A percentile compares a stretch with the other conserved stretches of the same genome.
phyloP scores from a whole-genome alignment of 2,329 filamentous ascomycete genomes.

The Mycosphaerella arachidis region DNA sequence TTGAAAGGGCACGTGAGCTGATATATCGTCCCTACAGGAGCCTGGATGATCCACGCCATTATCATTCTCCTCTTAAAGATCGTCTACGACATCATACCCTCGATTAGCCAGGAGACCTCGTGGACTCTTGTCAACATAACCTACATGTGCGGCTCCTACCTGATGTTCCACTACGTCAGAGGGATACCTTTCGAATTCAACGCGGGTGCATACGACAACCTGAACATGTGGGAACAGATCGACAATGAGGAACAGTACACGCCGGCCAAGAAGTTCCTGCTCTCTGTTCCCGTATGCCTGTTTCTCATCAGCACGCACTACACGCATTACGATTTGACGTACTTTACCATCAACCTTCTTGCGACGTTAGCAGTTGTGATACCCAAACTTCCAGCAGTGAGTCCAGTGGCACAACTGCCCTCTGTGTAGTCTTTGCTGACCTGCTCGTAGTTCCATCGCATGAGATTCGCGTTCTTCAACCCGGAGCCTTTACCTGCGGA shows the following conservation, averaged over 20 bases:
- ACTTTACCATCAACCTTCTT: conserved; percentile 95
- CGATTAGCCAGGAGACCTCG: conserved; percentile 94
- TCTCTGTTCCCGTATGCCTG: conserved; percentile 87
- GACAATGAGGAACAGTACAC: conserved; percentile 99
- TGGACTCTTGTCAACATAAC: conserved; percentile 99
- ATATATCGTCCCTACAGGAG: conserved; percentile 55
- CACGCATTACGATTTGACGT: conserved; percentile 94
- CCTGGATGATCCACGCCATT: conserved; percentile 96
- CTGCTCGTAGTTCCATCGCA: conserved; percentile 32
- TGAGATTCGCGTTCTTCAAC: conserved; percentile 36
- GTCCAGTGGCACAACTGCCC: conserved; percentile 37
- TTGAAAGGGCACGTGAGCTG: conserved; percentile 8
- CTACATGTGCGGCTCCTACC: conserved; percentile 97
- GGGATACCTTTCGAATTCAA: conserved; percentile 99
- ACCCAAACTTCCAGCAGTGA: conserved; percentile 89
- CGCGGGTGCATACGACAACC: conserved; percentile 93
- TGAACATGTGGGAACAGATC: conserved; percentile 99
- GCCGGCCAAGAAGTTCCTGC: conserved; percentile 94
- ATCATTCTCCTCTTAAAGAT: conserved; percentile 90
- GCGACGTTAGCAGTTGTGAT: conserved; percentile 90
- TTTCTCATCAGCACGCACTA: conserved; percentile 98
- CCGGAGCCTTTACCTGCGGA: conserved; percentile 26
- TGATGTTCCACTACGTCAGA: conserved; percentile 99
- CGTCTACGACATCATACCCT: conserved; percentile 92
- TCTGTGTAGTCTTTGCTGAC: conserved; percentile 10